Conservation (phyloP, 1,139 yeast species). For the Kodamaea ohmeri region DNA sequence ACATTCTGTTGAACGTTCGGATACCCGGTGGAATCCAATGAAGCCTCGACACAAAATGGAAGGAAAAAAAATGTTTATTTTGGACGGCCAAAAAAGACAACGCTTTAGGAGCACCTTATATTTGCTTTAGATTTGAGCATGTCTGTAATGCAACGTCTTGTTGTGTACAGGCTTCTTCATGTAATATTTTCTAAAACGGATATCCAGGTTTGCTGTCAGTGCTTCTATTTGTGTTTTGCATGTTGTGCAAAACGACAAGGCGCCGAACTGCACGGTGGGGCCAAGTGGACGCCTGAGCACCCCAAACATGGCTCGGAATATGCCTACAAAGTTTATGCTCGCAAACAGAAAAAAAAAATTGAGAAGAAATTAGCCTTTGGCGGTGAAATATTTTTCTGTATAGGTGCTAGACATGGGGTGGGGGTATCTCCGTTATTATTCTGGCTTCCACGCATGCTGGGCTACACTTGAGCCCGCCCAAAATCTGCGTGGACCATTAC, state of each 20-base stretch:
- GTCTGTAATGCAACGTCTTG: constrained; percentile 2
- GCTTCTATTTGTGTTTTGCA: background rate
- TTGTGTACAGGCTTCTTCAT: constrained; percentile 3
- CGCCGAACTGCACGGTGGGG: background rate
- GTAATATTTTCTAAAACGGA: background rate
- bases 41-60: constrained; percentile 2
- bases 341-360: constrained; percentile 1
- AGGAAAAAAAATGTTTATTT: constrained; percentile 3
- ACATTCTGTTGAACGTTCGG: constrained; percentile 7
- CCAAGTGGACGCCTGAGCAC: too few relatives aligned
- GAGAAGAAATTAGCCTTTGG: background rate
- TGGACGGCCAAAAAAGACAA: background rate
- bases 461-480: constrained; percentile 1
- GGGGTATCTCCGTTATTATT: constrained; percentile 3
- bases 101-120: background rate
- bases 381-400: constrained; percentile 2
- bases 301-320: too few relatives aligned
- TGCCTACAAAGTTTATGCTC: too few relatives aligned
- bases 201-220: constrained; percentile 1
- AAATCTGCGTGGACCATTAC: background rate
- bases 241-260: constrained; percentile 4
- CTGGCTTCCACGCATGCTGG: background rate
- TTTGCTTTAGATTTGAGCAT: background rate
- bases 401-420: too few relatives aligned
- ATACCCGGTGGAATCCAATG: constrained; percentile 2